These are phyloP conservation scores for Fusarium udum DNA, from an alignment of 2,329 filamentous ascomycete genomes.

Conservation along the genomic window DNA sequence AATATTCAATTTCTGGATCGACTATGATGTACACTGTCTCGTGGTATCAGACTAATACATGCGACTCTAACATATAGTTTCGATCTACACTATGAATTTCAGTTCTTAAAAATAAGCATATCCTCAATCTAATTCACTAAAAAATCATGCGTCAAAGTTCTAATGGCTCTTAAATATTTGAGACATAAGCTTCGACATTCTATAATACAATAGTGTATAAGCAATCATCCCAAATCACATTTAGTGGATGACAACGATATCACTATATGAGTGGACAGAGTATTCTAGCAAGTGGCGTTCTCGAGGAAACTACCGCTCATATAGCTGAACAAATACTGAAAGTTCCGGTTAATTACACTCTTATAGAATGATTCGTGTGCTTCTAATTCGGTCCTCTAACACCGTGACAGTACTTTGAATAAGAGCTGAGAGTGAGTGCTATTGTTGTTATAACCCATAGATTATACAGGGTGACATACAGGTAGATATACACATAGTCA, in stretches of 20 bases:
- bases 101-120: accelerated
- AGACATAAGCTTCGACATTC: accelerated
- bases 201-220: accelerated
- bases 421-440: not conserved
- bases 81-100: accelerated
- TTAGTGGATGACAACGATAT: accelerated
- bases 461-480: too few relatives aligned
- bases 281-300: not conserved
- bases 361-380: not conserved
- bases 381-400: accelerated
- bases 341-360: accelerated
- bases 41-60: too few relatives aligned
- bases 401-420: too few relatives aligned
- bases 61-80: too few relatives aligned
- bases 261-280: not conserved
- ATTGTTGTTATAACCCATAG: accelerated
- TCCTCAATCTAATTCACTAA: too few relatives aligned
- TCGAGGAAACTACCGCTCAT: accelerated
- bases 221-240: accelerated
- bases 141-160: accelerated
- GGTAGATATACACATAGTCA: not conserved
- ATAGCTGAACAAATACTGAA: too few relatives aligned
- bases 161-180: accelerated
- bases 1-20: not conserved
- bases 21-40: accelerated